A percentile compares a stretch with the other conserved stretches of the same genome.
Conservation (phyloP, 73 alveolate species). For the Paramecium caudatum region DNA sequence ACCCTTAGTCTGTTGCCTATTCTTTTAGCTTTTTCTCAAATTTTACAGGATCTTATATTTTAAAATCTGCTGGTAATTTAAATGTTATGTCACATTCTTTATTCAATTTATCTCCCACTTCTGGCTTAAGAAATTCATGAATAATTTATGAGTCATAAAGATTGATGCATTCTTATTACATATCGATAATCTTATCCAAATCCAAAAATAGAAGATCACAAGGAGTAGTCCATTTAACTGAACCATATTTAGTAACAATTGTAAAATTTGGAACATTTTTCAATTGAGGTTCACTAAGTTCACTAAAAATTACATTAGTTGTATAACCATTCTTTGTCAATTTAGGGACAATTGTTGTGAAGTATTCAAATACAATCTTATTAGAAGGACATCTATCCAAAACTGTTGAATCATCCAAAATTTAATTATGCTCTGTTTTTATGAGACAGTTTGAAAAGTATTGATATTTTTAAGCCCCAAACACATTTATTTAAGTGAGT, state of each 20-base stretch:
- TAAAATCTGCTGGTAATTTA: neutral
- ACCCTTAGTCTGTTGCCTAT: neutral
- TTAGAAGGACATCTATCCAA: neutral
- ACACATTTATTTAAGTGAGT: neutral
- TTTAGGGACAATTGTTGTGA: neutral
- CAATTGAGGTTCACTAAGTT: neutral
- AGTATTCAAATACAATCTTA: neutral
- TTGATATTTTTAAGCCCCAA: neutral
- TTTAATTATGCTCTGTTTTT: neutral
- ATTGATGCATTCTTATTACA: neutral
- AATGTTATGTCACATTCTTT: conserved; percentile 56
- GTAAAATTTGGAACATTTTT: neutral
- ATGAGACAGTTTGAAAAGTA: neutral
- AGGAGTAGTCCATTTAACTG: neutral
- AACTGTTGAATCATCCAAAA: conserved; percentile 2
- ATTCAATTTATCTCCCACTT: conserved; percentile 13
- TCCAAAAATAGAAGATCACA: conserved; percentile 17
- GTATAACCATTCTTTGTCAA: neutral
- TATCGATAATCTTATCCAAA: conserved; percentile 25
- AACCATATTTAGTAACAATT: neutral
- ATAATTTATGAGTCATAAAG: conserved; percentile 6
- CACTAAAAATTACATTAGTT: neutral
- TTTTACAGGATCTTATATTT: neutral
- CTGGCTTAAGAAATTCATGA: conserved; percentile 31
- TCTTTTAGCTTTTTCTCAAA: neutral